A percentile compares a stretch with the other conserved stretches of the same genome.
phyloP scores from a whole-genome alignment of 768 basidiomycete genomes.

The Auricularia cornea region DNA sequence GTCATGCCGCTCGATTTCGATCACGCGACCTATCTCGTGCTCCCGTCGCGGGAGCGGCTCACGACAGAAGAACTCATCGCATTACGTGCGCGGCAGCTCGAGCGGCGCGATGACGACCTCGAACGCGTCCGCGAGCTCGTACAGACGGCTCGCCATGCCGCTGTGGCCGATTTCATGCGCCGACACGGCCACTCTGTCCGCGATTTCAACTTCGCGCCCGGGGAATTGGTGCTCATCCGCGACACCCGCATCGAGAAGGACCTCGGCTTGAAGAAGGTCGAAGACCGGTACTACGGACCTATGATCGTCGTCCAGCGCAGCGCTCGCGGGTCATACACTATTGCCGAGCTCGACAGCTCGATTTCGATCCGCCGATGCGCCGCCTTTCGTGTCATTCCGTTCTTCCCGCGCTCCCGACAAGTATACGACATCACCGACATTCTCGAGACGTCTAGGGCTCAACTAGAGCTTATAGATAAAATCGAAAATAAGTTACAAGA shows the following conservation, averaged over 20 bases:
- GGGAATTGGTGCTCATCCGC: conserved; percentile 26
- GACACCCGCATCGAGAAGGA: conserved; percentile 27
- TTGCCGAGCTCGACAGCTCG: conserved; percentile 13
- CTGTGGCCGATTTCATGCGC: conserved; percentile 20
- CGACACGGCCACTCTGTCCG: conserved; percentile 10
- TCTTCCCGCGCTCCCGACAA: background rate
- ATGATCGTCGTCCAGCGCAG: conserved; percentile 19
- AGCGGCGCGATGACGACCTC: conserved; percentile 18
- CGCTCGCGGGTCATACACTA: conserved; percentile 6
- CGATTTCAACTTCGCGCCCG: conserved; percentile 20
- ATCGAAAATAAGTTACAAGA: no score
- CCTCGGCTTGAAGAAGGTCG: conserved; percentile 20
- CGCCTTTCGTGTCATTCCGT: conserved; percentile 6
- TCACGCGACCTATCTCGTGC: conserved; percentile 25
- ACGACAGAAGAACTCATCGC: conserved; percentile 16
- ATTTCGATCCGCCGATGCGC: conserved; percentile 5
- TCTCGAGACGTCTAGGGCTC: background rate
- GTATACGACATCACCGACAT: background rate
- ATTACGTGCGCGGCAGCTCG: conserved; percentile 16
- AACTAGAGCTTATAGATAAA: background rate
- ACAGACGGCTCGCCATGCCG: conserved; percentile 11
- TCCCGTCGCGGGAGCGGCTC: conserved; percentile 10
- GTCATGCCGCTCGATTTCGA: conserved; percentile 24
- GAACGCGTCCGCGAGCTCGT: conserved; percentile 10
- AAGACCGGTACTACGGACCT: conserved; percentile 29